Evolutionary conservation across 768 basidiomycete species (phyloP), one percentile per base, ranked within the genome.

Genomic region (Rhodotorula sphaerocarpa): DNA sequence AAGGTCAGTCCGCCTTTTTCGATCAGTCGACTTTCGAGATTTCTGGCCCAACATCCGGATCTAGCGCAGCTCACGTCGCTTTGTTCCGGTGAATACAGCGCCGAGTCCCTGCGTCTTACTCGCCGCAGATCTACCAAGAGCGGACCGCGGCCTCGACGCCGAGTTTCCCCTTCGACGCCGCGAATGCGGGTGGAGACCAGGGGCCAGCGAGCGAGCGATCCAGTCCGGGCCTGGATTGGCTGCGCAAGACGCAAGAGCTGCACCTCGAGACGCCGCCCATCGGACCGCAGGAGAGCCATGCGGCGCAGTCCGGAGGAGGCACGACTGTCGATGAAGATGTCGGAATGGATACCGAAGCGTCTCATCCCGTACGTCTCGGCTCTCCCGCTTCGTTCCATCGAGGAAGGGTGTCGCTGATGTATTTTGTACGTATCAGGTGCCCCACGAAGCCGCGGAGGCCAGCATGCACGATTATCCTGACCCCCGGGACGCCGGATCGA

Each of bases 141-240:
- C 36, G 54, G n/a, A 31, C 61, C 2, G 50, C 55, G 6, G 34
- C 12, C 48, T 45, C 20, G 16, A 31, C 44, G 44, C 36, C 10
- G 16, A 16, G 36, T 10, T 39, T 58, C 30, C 55, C 65, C 1
- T 25, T 55, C 52, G 57, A 47, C 20, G 45, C 55, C 0, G 28
- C 27, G 41, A 16, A 39, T 9, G 39, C 31, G 42, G 41, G 42
- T 16, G 54, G 41, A 2, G 55, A 48, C 47, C n/a, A n/a, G n/a
- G n/a, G n/a, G n/a, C 54, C 61, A n/a, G 16, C 43, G 2, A 50
- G 46, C n/a, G 47, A 55, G 18, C 34, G 63, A 3, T 44, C 41
- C 5, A 50, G 39, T 27, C 63, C 63, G 1, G 63, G 57, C 3
- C 27, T 45, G 25, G 63, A 64, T 41, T 67, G 66, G 66, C 39